phyloP scores from a whole-genome alignment of 208 protist genomes.

The Strigomonas culicis region DNA sequence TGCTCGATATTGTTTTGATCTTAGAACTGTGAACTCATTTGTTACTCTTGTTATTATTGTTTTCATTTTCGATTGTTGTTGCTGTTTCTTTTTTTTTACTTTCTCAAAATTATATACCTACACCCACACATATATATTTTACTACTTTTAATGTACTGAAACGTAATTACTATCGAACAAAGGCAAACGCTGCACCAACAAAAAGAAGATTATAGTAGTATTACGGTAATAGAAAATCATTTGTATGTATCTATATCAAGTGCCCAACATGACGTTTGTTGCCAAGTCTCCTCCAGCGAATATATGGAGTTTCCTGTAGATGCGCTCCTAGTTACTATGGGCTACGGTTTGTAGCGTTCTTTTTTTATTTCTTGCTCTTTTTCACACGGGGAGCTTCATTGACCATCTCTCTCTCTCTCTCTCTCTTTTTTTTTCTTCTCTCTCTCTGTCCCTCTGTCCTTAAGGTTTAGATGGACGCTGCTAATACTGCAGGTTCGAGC shows the following conservation, averaged over 20 bases:
- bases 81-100: neutral
- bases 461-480: no score
- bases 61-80: neutral
- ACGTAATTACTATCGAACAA: no score
- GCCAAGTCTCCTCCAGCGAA: no score
- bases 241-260: slow-evolving; percentile 9
- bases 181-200: no score
- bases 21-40: neutral
- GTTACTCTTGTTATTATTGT: slow-evolving; percentile 2
- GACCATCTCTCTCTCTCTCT: slow-evolving; percentile 3
- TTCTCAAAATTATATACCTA: slow-evolving; percentile 2
- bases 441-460: neutral
- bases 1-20: neutral
- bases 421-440: slow-evolving; percentile 4
- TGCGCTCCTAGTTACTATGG: no score
- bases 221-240: neutral
- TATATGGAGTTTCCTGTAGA: no score
- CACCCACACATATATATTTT: slow-evolving; percentile 2
- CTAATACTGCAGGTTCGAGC: no score
- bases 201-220: neutral
- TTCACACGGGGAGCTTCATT: neutral
- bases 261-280: no score
- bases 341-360: no score
- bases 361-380: slow-evolving; percentile 7
- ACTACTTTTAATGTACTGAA: neutral